phyloP scores from a whole-genome alignment of 495 filamentous ascomycete species.

The Lasiosphaeria miniovina region DNA sequence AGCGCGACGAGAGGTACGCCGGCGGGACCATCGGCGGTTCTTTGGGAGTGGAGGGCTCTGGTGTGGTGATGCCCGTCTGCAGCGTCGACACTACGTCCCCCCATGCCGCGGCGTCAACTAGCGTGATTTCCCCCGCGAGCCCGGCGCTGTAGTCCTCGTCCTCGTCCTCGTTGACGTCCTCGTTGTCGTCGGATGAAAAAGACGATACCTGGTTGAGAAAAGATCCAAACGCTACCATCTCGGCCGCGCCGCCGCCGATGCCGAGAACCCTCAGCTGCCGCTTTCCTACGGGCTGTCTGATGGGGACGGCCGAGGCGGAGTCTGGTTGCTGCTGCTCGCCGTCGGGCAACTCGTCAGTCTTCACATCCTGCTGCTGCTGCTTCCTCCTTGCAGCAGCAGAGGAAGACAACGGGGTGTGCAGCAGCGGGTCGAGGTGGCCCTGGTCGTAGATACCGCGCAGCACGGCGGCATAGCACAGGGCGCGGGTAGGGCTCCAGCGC shows the following conservation, averaged over 20 bases:
- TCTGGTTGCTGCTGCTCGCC: too few relatives aligned
- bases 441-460: constrained; percentile 48
- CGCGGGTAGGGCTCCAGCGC: constrained; percentile 80
- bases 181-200: not conserved
- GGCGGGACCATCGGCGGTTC: constrained; percentile 35
- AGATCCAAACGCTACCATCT: constrained; percentile 72
- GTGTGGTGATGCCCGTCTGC: constrained; percentile 10
- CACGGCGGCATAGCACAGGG: constrained; percentile 72
- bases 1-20: constrained; percentile 42
- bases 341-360: too few relatives aligned
- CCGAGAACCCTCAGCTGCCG: constrained; percentile 51
- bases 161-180: not conserved
- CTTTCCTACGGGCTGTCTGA: not conserved
- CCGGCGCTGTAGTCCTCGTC: not conserved
- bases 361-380: not conserved
- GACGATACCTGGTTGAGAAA: constrained; percentile 46
- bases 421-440: constrained; percentile 32
- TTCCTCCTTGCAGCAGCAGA: not conserved
- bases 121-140: not conserved
- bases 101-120: constrained; percentile 81
- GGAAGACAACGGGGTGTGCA: not conserved
- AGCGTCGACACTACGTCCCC: constrained; percentile 55
- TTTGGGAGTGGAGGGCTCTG: constrained; percentile 20
- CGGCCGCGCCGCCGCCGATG: constrained; percentile 86
- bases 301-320: not conserved